These are phyloP conservation scores for Ottelia alismoides DNA, from an alignment of 106 monocot genomes.

Conservation along the genomic window DNA sequence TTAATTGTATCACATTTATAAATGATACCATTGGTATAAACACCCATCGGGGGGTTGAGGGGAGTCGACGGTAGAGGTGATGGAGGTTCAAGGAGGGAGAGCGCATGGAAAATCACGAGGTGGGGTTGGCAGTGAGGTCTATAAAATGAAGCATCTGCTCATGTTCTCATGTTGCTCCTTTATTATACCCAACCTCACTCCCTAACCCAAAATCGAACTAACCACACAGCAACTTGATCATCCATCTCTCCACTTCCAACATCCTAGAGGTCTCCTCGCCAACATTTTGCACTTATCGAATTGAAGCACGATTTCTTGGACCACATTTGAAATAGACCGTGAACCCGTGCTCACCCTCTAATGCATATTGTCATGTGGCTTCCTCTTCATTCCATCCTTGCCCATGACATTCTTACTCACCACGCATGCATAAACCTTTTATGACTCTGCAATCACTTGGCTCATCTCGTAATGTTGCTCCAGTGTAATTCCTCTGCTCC, in stretches of 20 bases:
- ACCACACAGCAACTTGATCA: too few species aligned
- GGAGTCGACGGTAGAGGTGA: too few species aligned
- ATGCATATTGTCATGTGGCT: background rate
- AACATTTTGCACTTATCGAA: conserved; percentile 17
- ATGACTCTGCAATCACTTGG: background rate
- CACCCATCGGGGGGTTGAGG: too few species aligned
- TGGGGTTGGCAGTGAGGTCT: too few species aligned
- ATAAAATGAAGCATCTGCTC: too few species aligned
- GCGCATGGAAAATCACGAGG: too few species aligned
- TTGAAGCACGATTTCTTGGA: conserved; percentile 13
- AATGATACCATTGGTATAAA: too few species aligned
- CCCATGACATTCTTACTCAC: conserved; percentile 13
- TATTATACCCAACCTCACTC: too few species aligned
- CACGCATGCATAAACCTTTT: background rate
- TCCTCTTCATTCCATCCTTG: conserved; percentile 2
- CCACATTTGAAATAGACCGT: conserved; percentile 16
- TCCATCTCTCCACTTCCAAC: conserved; percentile 28
- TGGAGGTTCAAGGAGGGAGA: too few species aligned
- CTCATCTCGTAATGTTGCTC: conserved; percentile 5
- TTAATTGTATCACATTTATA: too few species aligned
- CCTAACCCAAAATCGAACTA: too few species aligned
- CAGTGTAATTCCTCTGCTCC: conserved; percentile 3
- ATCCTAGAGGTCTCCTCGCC: conserved; percentile 9
- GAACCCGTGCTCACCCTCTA: conserved; percentile 4
- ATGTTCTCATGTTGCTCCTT: too few species aligned